These are phyloP conservation scores for Pythium chondricola DNA, from an alignment of 352 stramenopile genomes.

Conservation along the genomic window DNA sequence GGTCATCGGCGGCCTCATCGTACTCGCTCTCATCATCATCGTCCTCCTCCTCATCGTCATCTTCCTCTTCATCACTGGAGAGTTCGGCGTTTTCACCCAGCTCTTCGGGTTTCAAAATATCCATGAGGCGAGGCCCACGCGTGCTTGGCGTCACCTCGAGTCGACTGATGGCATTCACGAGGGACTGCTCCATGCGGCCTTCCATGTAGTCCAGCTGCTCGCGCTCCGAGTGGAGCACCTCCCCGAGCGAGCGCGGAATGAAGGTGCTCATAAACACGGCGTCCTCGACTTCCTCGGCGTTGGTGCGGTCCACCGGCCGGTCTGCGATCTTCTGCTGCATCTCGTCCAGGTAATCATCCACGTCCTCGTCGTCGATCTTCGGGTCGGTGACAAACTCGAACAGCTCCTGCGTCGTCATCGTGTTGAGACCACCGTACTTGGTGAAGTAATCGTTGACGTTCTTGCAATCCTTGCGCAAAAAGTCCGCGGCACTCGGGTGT, in stretches of 20 bases:
- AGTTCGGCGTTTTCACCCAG: constrained; percentile 34
- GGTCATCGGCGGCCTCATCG: constrained; percentile 53
- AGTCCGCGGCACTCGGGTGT: constrained; percentile 96
- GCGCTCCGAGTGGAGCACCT: constrained; percentile 87
- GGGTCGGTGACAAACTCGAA: constrained; percentile 95
- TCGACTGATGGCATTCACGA: constrained; percentile 71
- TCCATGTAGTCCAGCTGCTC: constrained; percentile 84
- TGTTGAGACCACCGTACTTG: constrained; percentile 84
- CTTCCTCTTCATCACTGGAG: constrained; percentile 30
- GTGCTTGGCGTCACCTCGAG: constrained; percentile 43
- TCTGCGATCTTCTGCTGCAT: constrained; percentile 88
- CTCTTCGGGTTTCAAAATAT: constrained; percentile 62
- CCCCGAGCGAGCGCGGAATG: constrained; percentile 92
- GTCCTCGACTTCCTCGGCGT: constrained; percentile 89
- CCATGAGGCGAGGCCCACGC: constrained; percentile 56
- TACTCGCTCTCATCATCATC: constrained; percentile 36
- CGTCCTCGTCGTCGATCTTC: constrained; percentile 55
- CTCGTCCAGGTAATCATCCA: constrained; percentile 84
- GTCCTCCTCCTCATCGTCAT: constrained; percentile 40
- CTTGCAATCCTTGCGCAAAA: constrained; percentile 96
- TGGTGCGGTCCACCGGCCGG: constrained; percentile 45
- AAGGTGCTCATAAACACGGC: constrained; percentile 93
- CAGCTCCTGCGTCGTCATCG: constrained; percentile 93
- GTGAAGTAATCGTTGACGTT: constrained; percentile 98
- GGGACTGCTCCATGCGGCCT: constrained; percentile 80